These are phyloP conservation scores for Scutellaria galericulata DNA, from an alignment of 257 asterid genomes.

Conservation along the genomic window DNA sequence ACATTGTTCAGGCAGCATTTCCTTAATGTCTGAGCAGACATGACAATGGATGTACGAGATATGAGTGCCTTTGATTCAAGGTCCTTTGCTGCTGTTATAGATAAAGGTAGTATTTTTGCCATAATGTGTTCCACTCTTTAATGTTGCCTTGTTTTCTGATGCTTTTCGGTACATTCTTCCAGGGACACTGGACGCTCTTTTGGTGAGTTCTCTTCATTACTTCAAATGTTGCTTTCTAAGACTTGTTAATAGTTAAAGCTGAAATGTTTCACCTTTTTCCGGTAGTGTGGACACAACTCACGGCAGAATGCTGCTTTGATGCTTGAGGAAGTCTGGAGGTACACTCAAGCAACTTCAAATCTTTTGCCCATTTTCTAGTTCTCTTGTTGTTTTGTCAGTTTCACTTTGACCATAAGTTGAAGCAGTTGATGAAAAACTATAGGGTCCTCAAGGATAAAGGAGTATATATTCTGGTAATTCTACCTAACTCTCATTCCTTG, in stretches of 20 bases:
- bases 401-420: slow-evolving; percentile 57
- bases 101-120: slow-evolving; percentile 57
- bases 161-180: slow-evolving; percentile 41
- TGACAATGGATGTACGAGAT: slow-evolving; percentile 67
- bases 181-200: slow-evolving; percentile 83
- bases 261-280: slow-evolving; percentile 21
- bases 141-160: slow-evolving; percentile 44
- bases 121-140: slow-evolving; percentile 20
- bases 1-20: slow-evolving; percentile 32
- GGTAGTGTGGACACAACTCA: slow-evolving; percentile 71
- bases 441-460: slow-evolving; percentile 89
- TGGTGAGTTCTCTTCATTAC: slow-evolving; percentile 53
- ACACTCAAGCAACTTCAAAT: slow-evolving; percentile 36
- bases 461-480: slow-evolving; percentile 69
- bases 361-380: slow-evolving; percentile 28
- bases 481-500: slow-evolving; percentile 26
- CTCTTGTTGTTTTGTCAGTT: slow-evolving; percentile 42
- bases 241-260: slow-evolving; percentile 26
- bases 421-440: slow-evolving; percentile 70
- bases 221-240: slow-evolving; percentile 22
- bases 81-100: slow-evolving; percentile 66
- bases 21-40: slow-evolving; percentile 56
- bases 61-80: slow-evolving; percentile 62
- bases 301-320: slow-evolving; percentile 66
- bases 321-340: slow-evolving; percentile 80